A percentile compares a stretch with the other conserved stretches of the same genome.
Evolutionary conservation across 257 asterid genomes (phyloP).

Genomic region (Ballota nigra): DNA sequence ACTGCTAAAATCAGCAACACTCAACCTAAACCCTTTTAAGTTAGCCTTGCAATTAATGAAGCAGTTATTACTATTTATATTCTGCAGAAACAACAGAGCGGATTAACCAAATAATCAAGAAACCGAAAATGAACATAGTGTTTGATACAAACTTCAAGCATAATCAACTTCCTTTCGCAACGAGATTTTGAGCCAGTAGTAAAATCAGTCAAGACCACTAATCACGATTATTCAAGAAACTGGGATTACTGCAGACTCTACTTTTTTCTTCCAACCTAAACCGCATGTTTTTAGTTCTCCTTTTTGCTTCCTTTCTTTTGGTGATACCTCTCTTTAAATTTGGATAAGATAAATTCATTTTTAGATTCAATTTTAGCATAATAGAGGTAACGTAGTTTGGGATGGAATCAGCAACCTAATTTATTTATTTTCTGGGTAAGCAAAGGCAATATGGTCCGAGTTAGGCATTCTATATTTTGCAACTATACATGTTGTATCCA

Average conservation of each 20-base stretch:
- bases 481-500: not conserved
- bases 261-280: not conserved
- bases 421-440: not conserved
- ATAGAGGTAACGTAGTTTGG: not conserved
- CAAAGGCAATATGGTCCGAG: not conserved
- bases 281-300: too few species aligned
- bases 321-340: not conserved
- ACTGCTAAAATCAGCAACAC: conserved; percentile 24
- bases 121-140: not conserved
- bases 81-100: conserved; percentile 4
- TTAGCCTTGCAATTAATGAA: conserved; percentile 18
- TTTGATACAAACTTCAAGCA: too few species aligned
- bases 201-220: not conserved
- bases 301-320: not conserved
- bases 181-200: not conserved
- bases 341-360: not conserved
- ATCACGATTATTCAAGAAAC: not conserved
- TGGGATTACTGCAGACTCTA: not conserved
- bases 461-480: not conserved
- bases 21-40: conserved; percentile 16
- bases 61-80: not conserved
- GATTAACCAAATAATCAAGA: not conserved
- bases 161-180: not conserved
- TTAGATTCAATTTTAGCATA: not conserved
- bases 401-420: not conserved